These are phyloP conservation scores for Serendipita sp. DNA, from an alignment of 768 basidiomycete genomes.

Conservation along the genomic window DNA sequence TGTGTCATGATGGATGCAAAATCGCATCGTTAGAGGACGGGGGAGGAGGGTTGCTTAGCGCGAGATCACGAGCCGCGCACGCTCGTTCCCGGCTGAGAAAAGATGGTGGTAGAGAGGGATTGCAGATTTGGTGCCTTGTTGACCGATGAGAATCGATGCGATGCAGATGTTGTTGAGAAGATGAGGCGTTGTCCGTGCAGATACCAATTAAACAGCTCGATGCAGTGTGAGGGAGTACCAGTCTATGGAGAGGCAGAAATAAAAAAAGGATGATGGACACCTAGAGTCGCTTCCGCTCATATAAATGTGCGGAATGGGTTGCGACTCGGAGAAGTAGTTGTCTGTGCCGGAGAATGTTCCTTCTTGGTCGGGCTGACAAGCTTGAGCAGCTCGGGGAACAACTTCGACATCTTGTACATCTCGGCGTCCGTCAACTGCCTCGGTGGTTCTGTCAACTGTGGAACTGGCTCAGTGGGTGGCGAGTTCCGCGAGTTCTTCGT, in stretches of 20 bases:
- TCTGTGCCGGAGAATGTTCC: background rate
- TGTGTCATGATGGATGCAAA: background rate
- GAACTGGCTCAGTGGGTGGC: background rate
- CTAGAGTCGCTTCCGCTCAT: background rate
- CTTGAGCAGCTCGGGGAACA: background rate
- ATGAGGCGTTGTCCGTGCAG: background rate
- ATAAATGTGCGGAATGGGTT: background rate
- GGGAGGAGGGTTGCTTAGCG: background rate
- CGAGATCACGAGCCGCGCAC: background rate
- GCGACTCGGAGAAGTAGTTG: background rate
- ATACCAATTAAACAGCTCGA: background rate
- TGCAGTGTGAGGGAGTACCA: background rate
- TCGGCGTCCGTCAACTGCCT: constrained; percentile 3
- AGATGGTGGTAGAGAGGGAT: background rate
- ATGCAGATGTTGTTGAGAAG: background rate
- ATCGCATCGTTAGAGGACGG: background rate
- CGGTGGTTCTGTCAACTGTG: background rate
- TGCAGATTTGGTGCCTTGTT: background rate
- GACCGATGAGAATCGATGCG: background rate
- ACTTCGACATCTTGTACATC: constrained; percentile 3
- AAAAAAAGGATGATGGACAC: background rate
- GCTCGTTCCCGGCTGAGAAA: background rate
- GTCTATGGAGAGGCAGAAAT: background rate
- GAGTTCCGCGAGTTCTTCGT: background rate
- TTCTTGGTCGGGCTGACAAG: constrained; percentile 2